phyloP scores from a whole-genome alignment of 306 rosid species.

The Quercus gilva region DNA sequence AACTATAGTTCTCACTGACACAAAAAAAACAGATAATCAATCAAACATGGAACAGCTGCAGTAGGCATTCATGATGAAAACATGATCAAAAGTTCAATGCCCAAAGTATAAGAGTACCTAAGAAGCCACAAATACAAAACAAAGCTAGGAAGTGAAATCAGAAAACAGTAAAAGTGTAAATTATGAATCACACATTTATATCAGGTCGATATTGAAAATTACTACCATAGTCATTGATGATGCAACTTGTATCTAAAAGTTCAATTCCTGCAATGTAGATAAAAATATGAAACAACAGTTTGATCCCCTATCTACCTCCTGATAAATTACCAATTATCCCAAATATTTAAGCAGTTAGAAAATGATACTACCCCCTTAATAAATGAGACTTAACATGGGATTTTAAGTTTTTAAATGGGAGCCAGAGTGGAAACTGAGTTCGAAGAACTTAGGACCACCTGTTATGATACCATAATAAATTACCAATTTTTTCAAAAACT shows the following conservation, averaged over 20 bases:
- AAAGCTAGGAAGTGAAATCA: no score
- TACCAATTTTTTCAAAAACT: no score
- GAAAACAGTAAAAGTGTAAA: not conserved
- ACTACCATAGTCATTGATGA: not conserved
- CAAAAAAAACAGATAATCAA: not conserved
- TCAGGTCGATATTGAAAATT: no score
- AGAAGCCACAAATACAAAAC: not conserved
- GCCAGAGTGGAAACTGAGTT: no score
- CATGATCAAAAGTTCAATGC: not conserved
- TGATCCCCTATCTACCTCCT: not conserved
- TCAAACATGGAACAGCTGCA: not conserved
- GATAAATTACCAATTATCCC: no score
- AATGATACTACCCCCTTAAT: no score
- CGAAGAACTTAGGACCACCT: no score
- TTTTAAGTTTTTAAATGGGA: no score
- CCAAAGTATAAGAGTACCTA: not conserved
- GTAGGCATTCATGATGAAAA: not conserved
- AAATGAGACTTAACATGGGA: no score
- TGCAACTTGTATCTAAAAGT: not conserved
- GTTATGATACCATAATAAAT: no score
- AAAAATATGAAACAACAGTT: not conserved
- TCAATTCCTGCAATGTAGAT: not conserved
- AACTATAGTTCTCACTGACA: not conserved
- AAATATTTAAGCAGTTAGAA: no score
- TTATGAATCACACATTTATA: not conserved